Percentiles rank a stretch among this genome's conserved stretches.
These are phyloP conservation scores for Cunninghamia lanceolata DNA, from an alignment of 75 land plant species.

Conservation along the genomic window DNA sequence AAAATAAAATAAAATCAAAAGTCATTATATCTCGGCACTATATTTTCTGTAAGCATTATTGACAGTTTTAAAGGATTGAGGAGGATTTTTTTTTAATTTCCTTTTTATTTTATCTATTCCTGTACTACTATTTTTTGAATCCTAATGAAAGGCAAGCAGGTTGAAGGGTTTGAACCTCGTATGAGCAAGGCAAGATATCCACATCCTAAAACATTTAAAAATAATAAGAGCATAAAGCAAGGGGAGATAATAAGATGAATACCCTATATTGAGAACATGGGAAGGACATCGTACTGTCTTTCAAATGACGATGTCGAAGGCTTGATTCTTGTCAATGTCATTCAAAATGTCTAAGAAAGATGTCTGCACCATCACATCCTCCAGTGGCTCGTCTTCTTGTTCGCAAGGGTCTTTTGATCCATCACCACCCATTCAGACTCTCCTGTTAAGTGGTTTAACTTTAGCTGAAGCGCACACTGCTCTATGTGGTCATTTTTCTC, in stretches of 20 bases:
- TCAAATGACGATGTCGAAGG: constrained; percentile 59
- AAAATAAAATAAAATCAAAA: no score
- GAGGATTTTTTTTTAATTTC: no score
- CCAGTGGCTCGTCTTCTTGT: constrained; percentile 5
- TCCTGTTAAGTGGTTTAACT: constrained; percentile 58
- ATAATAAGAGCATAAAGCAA: neutral
- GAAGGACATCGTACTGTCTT: constrained; percentile 49
- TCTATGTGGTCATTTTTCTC: neutral
- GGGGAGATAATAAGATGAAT: neutral
- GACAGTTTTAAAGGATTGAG: no score
- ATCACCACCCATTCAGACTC: constrained; percentile 71
- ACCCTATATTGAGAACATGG: constrained; percentile 93
- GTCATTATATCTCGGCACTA: no score
- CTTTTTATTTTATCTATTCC: no score
- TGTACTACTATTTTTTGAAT: no score
- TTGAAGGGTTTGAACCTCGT: no score
- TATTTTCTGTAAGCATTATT: no score
- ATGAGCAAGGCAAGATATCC: no score
- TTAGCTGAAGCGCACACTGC: constrained; percentile 41
- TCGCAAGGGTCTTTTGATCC: constrained; percentile 16
- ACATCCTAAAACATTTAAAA: no score
- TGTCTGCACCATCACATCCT: constrained; percentile 42
- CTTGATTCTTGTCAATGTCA: constrained; percentile 57
- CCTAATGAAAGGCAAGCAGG: no score
- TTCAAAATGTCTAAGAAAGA: constrained; percentile 94